phyloP scores from a whole-genome alignment of 2,329 filamentous ascomycete genomes.

The Fusarium sp. region DNA sequence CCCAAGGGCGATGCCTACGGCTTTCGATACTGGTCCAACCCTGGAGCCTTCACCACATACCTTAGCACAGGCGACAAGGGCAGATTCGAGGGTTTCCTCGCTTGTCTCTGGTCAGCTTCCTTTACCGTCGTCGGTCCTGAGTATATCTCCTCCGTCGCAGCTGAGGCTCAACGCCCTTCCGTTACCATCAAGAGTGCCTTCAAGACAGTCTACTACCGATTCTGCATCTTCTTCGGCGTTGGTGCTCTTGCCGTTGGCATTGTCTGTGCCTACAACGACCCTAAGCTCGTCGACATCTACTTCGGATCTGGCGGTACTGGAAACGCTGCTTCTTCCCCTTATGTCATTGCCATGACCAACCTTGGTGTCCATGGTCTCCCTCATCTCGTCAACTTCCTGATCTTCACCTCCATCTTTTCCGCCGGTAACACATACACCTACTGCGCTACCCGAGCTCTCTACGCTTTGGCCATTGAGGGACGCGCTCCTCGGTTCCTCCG shows the following conservation, averaged over 20 bases:
- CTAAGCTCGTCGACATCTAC: slow-evolving; percentile 62
- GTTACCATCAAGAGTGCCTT: slow-evolving; percentile 63
- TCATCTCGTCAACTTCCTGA: slow-evolving; percentile 64
- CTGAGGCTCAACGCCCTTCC: slow-evolving; percentile 69
- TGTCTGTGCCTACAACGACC: slow-evolving; percentile 64
- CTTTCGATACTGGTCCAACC: slow-evolving; percentile 73
- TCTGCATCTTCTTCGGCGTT: slow-evolving; percentile 48
- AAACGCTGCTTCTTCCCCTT: slow-evolving; percentile 61
- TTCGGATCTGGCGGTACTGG: slow-evolving; percentile 46
- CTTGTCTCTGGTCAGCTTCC: slow-evolving; percentile 67
- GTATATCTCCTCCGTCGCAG: slow-evolving; percentile 70
- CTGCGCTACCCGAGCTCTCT: slow-evolving; percentile 58
- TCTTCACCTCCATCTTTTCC: slow-evolving; percentile 50
- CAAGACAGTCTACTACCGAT: slow-evolving; percentile 58
- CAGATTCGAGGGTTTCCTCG: slow-evolving; percentile 72
- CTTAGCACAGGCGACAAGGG: slow-evolving; percentile 69
- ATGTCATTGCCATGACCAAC: slow-evolving; percentile 56
- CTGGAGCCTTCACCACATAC: slow-evolving; percentile 62
- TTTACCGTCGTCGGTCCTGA: slow-evolving; percentile 70
- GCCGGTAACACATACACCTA: slow-evolving; percentile 51
- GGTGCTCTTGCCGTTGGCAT: slow-evolving; percentile 68
- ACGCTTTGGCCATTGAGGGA: slow-evolving; percentile 59
- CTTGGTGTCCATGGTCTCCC: slow-evolving; percentile 62
- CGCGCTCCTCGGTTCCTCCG: slow-evolving; percentile 61
- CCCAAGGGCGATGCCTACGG: slow-evolving; percentile 66